Evolutionary conservation across 805 yeast species (phyloP).

Genomic region (Henningerozyma blattae): DNA sequence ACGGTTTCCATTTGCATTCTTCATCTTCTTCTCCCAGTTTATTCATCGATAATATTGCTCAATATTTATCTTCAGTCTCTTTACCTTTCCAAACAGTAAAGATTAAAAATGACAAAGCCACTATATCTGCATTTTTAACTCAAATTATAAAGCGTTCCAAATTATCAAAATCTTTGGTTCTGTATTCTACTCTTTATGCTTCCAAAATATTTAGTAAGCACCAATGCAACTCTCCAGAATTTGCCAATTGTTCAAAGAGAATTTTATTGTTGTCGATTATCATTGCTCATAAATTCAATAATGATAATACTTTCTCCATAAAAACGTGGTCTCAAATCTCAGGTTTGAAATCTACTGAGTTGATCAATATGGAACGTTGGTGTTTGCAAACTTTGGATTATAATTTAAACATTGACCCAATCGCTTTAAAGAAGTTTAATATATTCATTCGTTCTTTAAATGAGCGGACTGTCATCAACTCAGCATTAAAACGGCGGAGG

Average conservation of each 20-base stretch:
- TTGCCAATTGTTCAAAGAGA: slow-evolving; percentile 17
- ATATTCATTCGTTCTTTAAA: no score
- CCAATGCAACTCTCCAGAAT: slow-evolving; percentile 10
- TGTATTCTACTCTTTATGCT: not conserved
- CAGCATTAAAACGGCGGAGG: no score
- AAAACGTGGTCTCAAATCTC: slow-evolving; percentile 17
- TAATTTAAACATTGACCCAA: slow-evolving; percentile 1
- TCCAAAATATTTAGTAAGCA: not conserved
- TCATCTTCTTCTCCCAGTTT: not conserved
- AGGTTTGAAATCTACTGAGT: slow-evolving; percentile 11
- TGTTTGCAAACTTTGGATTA: slow-evolving; percentile 13
- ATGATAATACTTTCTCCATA: slow-evolving; percentile 18
- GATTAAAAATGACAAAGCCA: slow-evolving; percentile 6
- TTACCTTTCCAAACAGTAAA: slow-evolving; percentile 4
- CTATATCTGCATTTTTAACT: slow-evolving; percentile 4
- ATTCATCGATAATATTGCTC: not conserved
- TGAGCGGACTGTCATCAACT: no score
- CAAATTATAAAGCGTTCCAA: slow-evolving; percentile 9
- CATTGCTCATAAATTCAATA: slow-evolving; percentile 16
- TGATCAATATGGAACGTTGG: slow-evolving; percentile 19
- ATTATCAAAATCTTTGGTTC: not conserved
- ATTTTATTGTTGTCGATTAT: slow-evolving; percentile 14
- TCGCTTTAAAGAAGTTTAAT: not conserved
- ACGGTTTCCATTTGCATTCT: no score
- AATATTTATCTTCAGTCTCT: not conserved